Conservation (phyloP, 768 basidiomycete genomes). For the Tephrocybe sp. region DNA sequence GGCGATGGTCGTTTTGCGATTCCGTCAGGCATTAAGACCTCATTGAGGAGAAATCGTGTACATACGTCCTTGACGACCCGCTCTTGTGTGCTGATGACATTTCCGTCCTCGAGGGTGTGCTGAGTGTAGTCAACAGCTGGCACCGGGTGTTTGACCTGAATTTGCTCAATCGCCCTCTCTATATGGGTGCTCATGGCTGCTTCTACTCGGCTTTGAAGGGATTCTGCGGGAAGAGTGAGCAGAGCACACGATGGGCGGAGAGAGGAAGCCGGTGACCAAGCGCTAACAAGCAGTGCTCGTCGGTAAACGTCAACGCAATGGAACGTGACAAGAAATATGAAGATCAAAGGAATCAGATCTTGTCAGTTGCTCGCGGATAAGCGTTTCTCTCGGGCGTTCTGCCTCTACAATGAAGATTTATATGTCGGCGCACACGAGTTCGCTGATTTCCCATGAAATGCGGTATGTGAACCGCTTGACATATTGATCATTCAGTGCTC, state of each 20-base stretch:
- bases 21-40: background rate
- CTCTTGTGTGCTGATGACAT: conserved; percentile 88
- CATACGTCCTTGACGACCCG: conserved; percentile 94
- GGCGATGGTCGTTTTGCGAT: conserved; percentile 12
- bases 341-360: conserved; percentile 10
- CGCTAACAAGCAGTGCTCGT: conserved; percentile 12
- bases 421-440: no score
- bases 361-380: conserved; percentile 7
- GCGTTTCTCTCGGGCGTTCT: background rate
- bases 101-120: conserved; percentile 91
- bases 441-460: no score
- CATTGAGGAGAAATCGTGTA: conserved; percentile 10
- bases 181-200: conserved; percentile 51
- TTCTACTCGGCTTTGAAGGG: conserved; percentile 14
- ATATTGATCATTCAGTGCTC: no score
- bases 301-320: conserved; percentile 13
- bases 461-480: no score
- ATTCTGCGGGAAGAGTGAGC: conserved; percentile 8
- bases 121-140: conserved; percentile 87
- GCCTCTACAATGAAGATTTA: background rate
- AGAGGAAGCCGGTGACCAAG: conserved; percentile 15
- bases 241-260: conserved; percentile 13
- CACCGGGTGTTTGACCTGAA: conserved; percentile 49
- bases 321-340: conserved; percentile 23
- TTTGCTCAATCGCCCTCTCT: conserved; percentile 68